phyloP scores from a whole-genome alignment of 352 stramenopile genomes.

The Elongisporangium anandrum region DNA sequence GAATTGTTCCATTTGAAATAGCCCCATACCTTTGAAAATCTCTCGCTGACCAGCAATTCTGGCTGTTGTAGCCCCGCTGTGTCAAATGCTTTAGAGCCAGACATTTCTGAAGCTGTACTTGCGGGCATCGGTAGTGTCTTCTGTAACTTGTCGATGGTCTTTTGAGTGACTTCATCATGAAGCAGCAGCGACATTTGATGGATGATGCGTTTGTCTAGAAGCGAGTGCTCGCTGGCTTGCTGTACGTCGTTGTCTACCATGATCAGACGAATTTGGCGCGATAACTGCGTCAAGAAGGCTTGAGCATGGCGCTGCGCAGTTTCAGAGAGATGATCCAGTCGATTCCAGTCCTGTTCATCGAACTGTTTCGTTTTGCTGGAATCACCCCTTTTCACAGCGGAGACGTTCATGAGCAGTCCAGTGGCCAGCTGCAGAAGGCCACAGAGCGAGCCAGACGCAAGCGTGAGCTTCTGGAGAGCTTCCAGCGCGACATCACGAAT shows the following conservation, averaged over 20 bases:
- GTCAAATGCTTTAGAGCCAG: neutral
- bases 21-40: neutral
- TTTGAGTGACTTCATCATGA: slow-evolving; percentile 20
- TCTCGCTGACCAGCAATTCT: neutral
- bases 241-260: slow-evolving; percentile 35
- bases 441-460: slow-evolving; percentile 79
- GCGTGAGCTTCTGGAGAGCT: slow-evolving; percentile 51
- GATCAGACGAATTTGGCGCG: slow-evolving; percentile 41
- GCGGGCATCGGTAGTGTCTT: neutral
- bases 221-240: slow-evolving; percentile 22
- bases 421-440: slow-evolving; percentile 67
- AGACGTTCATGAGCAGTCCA: slow-evolving; percentile 55
- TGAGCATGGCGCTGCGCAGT: slow-evolving; percentile 24
- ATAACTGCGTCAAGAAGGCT: slow-evolving; percentile 46
- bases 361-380: slow-evolving; percentile 10
- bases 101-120: neutral
- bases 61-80: neutral
- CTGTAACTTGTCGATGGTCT: slow-evolving; percentile 1
- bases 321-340: slow-evolving; percentile 53
- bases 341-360: slow-evolving; percentile 44
- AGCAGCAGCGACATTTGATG: slow-evolving; percentile 43
- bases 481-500: slow-evolving; percentile 61
- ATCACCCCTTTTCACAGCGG: slow-evolving; percentile 3
- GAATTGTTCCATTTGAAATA: neutral
- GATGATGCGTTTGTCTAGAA: slow-evolving; percentile 47